phyloP scores from a whole-genome alignment of 768 basidiomycete species.

The Termitomyces bulborhizus region DNA sequence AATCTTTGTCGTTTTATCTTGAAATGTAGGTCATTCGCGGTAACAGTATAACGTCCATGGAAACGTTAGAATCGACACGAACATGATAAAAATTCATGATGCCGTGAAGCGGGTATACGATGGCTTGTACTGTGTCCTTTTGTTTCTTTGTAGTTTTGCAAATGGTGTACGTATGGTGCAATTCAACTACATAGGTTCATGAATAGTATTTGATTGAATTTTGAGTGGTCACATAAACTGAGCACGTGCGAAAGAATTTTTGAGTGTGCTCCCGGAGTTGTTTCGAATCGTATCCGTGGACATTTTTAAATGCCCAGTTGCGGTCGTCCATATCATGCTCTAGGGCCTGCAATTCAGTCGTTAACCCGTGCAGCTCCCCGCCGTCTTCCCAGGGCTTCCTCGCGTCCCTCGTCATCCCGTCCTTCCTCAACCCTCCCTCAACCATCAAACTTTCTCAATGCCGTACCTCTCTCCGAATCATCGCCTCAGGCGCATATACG shows the following conservation, averaged over 20 bases:
- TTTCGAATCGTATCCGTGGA: no score
- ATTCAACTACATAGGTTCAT: background rate
- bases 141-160: background rate
- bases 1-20: slow-evolving; percentile 2
- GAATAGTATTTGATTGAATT: no score
- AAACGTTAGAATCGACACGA: slow-evolving; percentile 65
- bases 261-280: background rate
- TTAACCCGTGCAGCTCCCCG: slow-evolving; percentile 9
- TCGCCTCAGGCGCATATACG: slow-evolving; percentile 10
- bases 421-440: slow-evolving; percentile 9
- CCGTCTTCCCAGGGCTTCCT: background rate
- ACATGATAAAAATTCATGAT: slow-evolving; percentile 6
- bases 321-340: slow-evolving; percentile 14
- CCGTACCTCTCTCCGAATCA: background rate
- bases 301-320: slow-evolving; percentile 18
- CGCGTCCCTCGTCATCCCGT: slow-evolving; percentile 6
- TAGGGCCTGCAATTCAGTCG: slow-evolving; percentile 14
- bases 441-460: slow-evolving; percentile 3
- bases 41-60: slow-evolving; percentile 96
- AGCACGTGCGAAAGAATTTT: slow-evolving; percentile 10
- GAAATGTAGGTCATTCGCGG: slow-evolving; percentile 82
- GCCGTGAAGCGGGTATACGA: slow-evolving; percentile 9
- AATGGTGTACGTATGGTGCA: background rate
- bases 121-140: background rate
- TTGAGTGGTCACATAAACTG: no score